Evolutionary conservation across 176 grass and related monocot genomes (phyloP).

Genomic region (Secale cereale): DNA sequence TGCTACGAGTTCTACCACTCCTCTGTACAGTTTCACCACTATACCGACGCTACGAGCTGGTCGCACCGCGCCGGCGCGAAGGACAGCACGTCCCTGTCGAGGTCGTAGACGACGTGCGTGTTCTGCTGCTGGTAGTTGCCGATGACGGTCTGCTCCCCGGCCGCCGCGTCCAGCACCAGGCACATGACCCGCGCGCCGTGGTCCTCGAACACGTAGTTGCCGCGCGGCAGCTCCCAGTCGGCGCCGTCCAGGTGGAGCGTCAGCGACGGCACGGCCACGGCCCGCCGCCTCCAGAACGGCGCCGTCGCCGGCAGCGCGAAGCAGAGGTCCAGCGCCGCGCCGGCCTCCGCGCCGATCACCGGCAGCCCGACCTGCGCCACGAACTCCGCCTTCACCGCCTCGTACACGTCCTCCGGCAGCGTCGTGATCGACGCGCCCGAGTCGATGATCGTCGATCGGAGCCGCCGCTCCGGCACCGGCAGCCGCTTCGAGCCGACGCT

Average conservation of each 20-base stretch:
- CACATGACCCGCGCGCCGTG: slow-evolving; percentile 52
- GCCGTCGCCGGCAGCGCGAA: slow-evolving; percentile 40
- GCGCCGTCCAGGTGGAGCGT: slow-evolving; percentile 81
- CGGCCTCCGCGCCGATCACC: not conserved
- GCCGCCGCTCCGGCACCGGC: slow-evolving; percentile 18
- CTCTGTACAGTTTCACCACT: not conserved
- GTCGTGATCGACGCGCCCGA: slow-evolving; percentile 65
- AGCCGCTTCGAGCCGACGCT: slow-evolving; percentile 54
- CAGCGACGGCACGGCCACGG: slow-evolving; percentile 48
- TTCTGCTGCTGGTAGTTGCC: slow-evolving; percentile 97
- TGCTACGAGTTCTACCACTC: not conserved
- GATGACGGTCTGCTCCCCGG: slow-evolving; percentile 53
- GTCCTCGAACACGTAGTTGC: slow-evolving; percentile 62
- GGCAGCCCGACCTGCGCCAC: slow-evolving; percentile 42
- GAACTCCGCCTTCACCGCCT: slow-evolving; percentile 63
- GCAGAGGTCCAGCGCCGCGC: slow-evolving; percentile 59
- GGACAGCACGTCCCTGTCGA: slow-evolving; percentile 49
- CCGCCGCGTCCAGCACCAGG: slow-evolving; percentile 56
- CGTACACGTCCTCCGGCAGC: slow-evolving; percentile 49
- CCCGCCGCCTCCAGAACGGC: slow-evolving; percentile 14
- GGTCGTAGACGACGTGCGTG: slow-evolving; percentile 84
- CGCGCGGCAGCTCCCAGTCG: slow-evolving; percentile 64
- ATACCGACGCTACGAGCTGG: slow-evolving; percentile 30
- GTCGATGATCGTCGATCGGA: slow-evolving; percentile 72
- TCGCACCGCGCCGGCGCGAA: slow-evolving; percentile 71